Conservation (phyloP, 345 rosid species). For the Pistacia integerrima region DNA sequence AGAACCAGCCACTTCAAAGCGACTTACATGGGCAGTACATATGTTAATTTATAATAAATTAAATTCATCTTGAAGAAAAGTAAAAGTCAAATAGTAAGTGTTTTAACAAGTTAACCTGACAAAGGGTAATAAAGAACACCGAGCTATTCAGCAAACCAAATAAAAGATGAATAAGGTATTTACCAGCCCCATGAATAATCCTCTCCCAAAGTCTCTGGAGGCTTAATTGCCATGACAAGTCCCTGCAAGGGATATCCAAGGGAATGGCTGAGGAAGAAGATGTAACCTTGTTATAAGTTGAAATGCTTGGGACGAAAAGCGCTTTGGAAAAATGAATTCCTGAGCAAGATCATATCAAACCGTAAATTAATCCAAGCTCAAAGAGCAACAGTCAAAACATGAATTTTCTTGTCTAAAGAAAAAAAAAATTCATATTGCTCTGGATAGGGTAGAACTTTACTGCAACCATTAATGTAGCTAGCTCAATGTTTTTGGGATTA, state of each 20-base stretch:
- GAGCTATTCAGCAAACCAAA: background rate
- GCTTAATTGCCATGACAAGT: constrained; percentile 76
- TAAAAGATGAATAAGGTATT: background rate
- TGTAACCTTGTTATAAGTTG: constrained; percentile 74
- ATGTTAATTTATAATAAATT: background rate
- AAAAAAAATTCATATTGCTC: background rate
- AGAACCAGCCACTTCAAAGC: background rate
- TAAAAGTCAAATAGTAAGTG: no score
- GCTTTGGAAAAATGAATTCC: constrained; percentile 81
- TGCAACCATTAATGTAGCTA: background rate
- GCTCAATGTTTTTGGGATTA: background rate
- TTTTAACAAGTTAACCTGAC: background rate
- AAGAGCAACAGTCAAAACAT: constrained; percentile 5
- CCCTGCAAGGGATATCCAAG: constrained; percentile 40
- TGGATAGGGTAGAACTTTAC: background rate
- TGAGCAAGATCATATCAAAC: constrained; percentile 31
- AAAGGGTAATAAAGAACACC: background rate
- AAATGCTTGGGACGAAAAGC: constrained; percentile 79
- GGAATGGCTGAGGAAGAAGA: constrained; percentile 55
- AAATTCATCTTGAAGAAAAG: background rate
- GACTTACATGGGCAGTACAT: background rate
- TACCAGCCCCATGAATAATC: constrained; percentile 66
- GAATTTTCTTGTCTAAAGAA: background rate
- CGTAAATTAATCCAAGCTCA: constrained; percentile 5
- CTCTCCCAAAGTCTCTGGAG: constrained; percentile 80